Evolutionary conservation across 2,329 filamentous ascomycete species (phyloP).

Genomic region (Teratosphaeria nubilosa): DNA sequence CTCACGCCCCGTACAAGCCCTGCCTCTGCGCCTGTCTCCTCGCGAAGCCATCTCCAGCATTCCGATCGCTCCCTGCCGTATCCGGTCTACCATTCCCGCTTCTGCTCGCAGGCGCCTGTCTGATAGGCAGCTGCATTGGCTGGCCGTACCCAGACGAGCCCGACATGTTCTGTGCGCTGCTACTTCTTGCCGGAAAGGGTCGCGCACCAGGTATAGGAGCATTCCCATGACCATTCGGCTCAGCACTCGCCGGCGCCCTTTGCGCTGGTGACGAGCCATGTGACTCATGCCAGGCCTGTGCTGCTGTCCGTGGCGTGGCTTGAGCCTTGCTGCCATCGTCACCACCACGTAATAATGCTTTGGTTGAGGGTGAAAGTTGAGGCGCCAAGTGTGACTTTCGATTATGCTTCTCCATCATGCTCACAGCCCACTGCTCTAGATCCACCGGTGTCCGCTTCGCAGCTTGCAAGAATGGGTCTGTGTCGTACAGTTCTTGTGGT

Average conservation of each 20-base stretch:
- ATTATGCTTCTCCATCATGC: constrained; percentile 89
- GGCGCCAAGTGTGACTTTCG: constrained; percentile 88
- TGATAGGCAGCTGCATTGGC: constrained; percentile 35
- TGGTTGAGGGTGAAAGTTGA: constrained; percentile 65
- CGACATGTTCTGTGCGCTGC: constrained; percentile 27
- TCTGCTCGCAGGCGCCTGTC: constrained; percentile 27
- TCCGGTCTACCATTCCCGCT: constrained; percentile 13
- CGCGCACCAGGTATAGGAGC: constrained; percentile 16
- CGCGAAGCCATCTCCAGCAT: constrained; percentile 7
- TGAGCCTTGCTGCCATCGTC: constrained; percentile 11
- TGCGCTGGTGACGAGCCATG: background rate
- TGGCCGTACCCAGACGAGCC: constrained; percentile 14
- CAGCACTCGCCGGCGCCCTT: background rate
- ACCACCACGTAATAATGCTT: constrained; percentile 56
- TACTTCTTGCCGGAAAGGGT: constrained; percentile 35
- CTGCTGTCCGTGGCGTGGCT: constrained; percentile 9
- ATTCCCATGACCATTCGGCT: constrained; percentile 5
- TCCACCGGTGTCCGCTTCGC: constrained; percentile 95
- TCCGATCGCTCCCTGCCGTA: constrained; percentile 18
- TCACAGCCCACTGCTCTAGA: constrained; percentile 83
- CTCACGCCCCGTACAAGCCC: background rate
- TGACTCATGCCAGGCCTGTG: background rate
- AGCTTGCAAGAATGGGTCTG: constrained; percentile 88
- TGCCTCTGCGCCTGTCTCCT: background rate
- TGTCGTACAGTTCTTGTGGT: constrained; percentile 84